Percentiles rank a stretch among this genome's conserved stretches.
phyloP scores from a whole-genome alignment of 2,329 filamentous ascomycete genomes.

The Scleromitrula shiraiana region DNA sequence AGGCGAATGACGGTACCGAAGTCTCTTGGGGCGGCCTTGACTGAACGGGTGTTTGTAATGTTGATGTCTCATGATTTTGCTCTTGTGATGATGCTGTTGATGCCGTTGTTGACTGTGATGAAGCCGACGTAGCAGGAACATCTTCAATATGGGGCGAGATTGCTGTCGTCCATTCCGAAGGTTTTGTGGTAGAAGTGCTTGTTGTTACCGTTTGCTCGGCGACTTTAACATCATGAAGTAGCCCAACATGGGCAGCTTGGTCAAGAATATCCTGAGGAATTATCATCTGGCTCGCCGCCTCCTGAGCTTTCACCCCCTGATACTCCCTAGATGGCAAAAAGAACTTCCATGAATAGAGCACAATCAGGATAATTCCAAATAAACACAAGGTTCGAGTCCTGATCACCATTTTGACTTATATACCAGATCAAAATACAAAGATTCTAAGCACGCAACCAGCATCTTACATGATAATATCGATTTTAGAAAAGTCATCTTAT shows the following conservation, averaged over 20 bases:
- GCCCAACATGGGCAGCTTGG: not conserved
- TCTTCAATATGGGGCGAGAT: not conserved
- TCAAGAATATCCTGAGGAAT: not conserved
- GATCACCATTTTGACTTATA: not conserved
- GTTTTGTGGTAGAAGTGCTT: not conserved
- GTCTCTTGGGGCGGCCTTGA: not conserved
- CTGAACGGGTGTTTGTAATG: not conserved
- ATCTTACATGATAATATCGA: too few relatives aligned
- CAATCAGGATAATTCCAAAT: not conserved
- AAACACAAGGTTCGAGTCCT: not conserved
- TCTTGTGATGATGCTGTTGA: not conserved
- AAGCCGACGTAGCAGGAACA: not conserved
- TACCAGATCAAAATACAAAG: not conserved
- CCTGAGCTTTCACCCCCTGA: too few relatives aligned
- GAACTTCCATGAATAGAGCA: not conserved
- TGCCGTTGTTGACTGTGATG: not conserved
- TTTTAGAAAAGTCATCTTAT: too few relatives aligned
- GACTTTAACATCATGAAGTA: not conserved
- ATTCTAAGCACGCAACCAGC: too few relatives aligned
- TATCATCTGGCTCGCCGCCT: not conserved
- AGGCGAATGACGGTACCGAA: not conserved
- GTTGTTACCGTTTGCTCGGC: not conserved
- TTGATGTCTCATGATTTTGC: not conserved
- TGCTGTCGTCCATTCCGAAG: not conserved
- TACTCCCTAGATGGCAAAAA: too few relatives aligned